Evolutionary conservation across 129 eudicot species (phyloP).

Genomic region (Helianthus tuberosus): DNA sequence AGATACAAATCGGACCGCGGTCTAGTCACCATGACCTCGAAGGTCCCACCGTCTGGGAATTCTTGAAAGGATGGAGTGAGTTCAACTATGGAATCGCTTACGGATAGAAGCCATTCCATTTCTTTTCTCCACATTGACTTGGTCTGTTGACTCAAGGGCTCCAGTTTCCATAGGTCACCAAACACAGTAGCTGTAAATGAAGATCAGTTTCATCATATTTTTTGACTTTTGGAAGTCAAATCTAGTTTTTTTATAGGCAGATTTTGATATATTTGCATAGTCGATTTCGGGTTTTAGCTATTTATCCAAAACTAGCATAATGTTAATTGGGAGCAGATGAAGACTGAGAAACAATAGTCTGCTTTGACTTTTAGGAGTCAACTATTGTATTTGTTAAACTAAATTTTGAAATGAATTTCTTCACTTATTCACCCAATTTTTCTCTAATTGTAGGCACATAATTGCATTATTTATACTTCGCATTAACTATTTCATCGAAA

Average conservation of each 20-base stretch:
- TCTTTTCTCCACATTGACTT: conserved; percentile 74
- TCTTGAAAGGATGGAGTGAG: conserved; percentile 74
- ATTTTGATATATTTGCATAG: not conserved
- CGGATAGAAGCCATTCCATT: conserved; percentile 77
- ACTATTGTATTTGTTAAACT: too few relatives aligned
- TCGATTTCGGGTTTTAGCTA: not conserved
- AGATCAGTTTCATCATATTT: not conserved
- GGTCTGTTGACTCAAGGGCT: conserved; percentile 55
- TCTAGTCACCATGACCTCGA: conserved; percentile 79
- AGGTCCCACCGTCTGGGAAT: conserved; percentile 68
- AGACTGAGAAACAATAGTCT: not conserved
- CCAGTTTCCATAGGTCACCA: conserved; percentile 83
- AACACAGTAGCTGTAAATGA: conserved; percentile 61
- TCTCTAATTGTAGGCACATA: not conserved
- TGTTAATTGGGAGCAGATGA: too few relatives aligned
- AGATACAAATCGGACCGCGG: conserved; percentile 63
- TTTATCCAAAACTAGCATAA: not conserved
- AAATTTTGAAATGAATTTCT: too few relatives aligned
- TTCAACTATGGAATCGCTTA: conserved; percentile 76
- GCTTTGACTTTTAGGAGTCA: too few relatives aligned
- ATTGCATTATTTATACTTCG: too few relatives aligned
- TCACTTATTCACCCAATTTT: too few relatives aligned
- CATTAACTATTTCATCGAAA: too few relatives aligned
- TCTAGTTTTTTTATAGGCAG: not conserved
- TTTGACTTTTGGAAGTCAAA: conserved; percentile 6